phyloP scores from a whole-genome alignment of 768 basidiomycete genomes.

The Lactarius sanguifluus region DNA sequence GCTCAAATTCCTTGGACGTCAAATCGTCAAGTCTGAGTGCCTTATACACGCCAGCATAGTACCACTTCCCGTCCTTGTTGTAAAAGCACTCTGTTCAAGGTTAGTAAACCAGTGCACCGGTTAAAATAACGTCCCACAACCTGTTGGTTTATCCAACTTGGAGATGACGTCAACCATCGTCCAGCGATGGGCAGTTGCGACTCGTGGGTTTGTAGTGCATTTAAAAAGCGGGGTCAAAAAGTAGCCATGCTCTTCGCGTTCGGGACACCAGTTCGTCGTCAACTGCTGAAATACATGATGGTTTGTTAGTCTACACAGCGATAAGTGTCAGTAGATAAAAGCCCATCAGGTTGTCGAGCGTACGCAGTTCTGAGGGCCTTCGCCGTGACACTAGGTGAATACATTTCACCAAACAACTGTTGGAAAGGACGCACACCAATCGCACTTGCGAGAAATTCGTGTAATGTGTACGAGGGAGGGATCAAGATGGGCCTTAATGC shows the following conservation, averaged over 20 bases:
- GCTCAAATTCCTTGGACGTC: slow-evolving; percentile 65
- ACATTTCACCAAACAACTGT: slow-evolving; percentile 11
- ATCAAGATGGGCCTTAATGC: slow-evolving; percentile 68
- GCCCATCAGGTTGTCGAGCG: slow-evolving; percentile 30
- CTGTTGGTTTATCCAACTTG: slow-evolving; percentile 61
- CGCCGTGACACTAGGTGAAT: slow-evolving; percentile 12
- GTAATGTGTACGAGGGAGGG: slow-evolving; percentile 59
- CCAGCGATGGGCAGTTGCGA: slow-evolving; percentile 77
- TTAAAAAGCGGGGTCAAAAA: slow-evolving; percentile 72
- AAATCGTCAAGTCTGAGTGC: slow-evolving; percentile 65
- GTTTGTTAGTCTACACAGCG: slow-evolving; percentile 52
- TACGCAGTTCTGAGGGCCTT: slow-evolving; percentile 61
- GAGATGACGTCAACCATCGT: slow-evolving; percentile 58
- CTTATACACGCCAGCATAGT: slow-evolving; percentile 79
- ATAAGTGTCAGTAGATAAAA: neutral
- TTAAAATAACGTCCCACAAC: slow-evolving; percentile 36
- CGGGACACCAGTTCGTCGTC: slow-evolving; percentile 77
- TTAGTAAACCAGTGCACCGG: neutral
- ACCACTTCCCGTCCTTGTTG: slow-evolving; percentile 78
- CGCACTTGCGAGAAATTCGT: slow-evolving; percentile 64
- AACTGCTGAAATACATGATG: slow-evolving; percentile 65
- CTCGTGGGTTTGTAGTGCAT: slow-evolving; percentile 76
- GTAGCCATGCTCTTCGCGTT: slow-evolving; percentile 81
- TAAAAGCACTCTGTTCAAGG: slow-evolving; percentile 69
- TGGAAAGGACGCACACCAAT: slow-evolving; percentile 49